A percentile compares a stretch with the other conserved stretches of the same genome.
Evolutionary conservation across 129 eudicot species (phyloP).

Genomic region (Pittosporum tobira): DNA sequence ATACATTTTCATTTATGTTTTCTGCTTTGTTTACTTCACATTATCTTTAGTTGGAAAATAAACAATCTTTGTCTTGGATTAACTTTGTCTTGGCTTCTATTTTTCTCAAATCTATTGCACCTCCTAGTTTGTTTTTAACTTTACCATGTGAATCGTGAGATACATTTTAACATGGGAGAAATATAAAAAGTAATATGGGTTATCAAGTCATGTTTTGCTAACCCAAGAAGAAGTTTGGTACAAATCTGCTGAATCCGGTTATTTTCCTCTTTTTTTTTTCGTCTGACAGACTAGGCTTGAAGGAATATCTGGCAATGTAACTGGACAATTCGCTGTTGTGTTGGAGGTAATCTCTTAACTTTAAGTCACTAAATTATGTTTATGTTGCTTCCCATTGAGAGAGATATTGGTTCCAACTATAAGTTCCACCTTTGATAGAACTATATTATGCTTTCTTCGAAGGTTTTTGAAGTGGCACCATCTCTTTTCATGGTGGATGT

Average conservation of each 20-base stretch:
- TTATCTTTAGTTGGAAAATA: background rate
- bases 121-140: too few species aligned
- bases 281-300: conserved; percentile 79
- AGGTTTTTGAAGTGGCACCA: conserved; percentile 93
- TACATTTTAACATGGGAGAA: too few species aligned
- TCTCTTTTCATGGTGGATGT: conserved; percentile 96
- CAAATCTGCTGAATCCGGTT: background rate
- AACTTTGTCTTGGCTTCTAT: too few species aligned
- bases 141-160: too few species aligned
- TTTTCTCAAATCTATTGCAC: too few species aligned
- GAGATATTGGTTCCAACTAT: background rate
- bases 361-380: conserved; percentile 1
- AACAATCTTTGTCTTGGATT: background rate
- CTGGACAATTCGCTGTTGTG: conserved; percentile 78
- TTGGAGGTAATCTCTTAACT: conserved; percentile 56
- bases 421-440: background rate
- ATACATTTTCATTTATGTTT: background rate
- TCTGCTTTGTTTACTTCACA: background rate
- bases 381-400: conserved; percentile 5
- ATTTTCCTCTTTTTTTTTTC: background rate
- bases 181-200: background rate
- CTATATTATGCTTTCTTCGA: background rate
- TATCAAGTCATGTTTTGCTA: background rate
- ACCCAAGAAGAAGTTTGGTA: background rate
- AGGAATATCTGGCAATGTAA: conserved; percentile 59